Evolutionary conservation across 2,329 filamentous ascomycete species (phyloP), one percentile per base, ranked within the genome.

Genomic region (Emergomyces pasteurianus): DNA sequence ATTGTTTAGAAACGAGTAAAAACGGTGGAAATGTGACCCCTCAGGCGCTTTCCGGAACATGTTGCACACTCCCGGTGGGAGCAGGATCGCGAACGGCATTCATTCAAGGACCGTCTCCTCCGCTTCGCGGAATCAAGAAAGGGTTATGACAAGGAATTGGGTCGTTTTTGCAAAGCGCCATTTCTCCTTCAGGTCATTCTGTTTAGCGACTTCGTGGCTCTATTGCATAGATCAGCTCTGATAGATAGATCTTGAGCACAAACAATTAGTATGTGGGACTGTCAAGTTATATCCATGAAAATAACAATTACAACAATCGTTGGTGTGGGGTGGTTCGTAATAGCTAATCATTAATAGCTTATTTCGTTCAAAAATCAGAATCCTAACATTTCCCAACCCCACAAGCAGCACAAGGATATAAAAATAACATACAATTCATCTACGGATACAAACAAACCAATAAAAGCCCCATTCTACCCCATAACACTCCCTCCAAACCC

Each of bases 401-500:
- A 7, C 7, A 21, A 40, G 34, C 34, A 16, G 5, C 18, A 55
- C 18, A 55, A 40, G 52, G n/a, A 40, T 40, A 55, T 55, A 55
- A 55, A 26, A 18, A 55, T 55, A 10, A 38, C 34, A 55, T 7
- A 47, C 53, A 18, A 26, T n/a, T 21, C 16, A 23, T 18, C 26
- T 57, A 43, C 2, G 52, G 40, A 42, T 38, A 36, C 18, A 58
- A 58, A 2, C 2, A 4, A 47, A 42, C 31, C 18, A 14, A 38
- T 23, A 42, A 34, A 52, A 52, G 23, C n/a, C 21, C 14, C 31
- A 58, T 18, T n/a, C 10, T 49, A 60, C n/a, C 59, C 65, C 53
- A 64, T 65, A 61, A 77, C 67, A 74, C 67, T 85, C 0, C 92
- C 94, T 0, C 94, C 94, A 77, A 99, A 97, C 0, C 94, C 94